Base-by-base conservation (phyloP, 2,329 filamentous ascomycete species). In the Metarhizium album region DNA sequence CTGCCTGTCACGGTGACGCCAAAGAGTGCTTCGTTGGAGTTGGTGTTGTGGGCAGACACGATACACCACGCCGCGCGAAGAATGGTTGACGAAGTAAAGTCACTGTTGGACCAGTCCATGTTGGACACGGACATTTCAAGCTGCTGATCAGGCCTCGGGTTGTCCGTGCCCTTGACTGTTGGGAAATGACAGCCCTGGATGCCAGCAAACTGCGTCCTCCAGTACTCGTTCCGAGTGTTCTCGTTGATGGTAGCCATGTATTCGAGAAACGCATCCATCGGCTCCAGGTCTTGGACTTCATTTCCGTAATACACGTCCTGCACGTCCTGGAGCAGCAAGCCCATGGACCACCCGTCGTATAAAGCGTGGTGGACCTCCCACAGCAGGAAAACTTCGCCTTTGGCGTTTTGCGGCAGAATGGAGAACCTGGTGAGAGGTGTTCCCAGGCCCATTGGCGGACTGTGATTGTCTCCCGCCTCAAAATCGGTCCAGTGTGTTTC, bases 291-390 rank as follows among this genome's bases (percentile, higher is more conserved):
- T n/a, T 45, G 38, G 20, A 27, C 46, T 5, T 13, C 9, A 13
- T 52, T 49, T 27, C 29, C 38, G 43, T 51, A 51, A 42, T 60
- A 59, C 2, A 50, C 49, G 20, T 54, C 46, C 13, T 53, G 37
- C 1, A 56, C 46, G 2, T 53, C 38, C 4, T 53, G 48, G n/a
- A 61, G 47, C 4, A 61, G 50, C 4, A 74, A 58, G 2, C 68
- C 67, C 67, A 74, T 69, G 0, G 68, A 72, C 73, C 73, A 76
- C n/a, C 74, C 74, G 49, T 78, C 75, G 50, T 77, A 78, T 0
- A 76, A 58, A 11, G 69, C 69, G 53, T 78, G 74, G 33, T 60
- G 58, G 4, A 58, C 51, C 9, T 53, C 52, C 54, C 50, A 59
- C 14, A 56, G 14, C n/a, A 59, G 46, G 2, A n/a, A 43, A 4